Evolutionary conservation across 2,329 filamentous ascomycete genomes (phyloP).

Genomic region (Fusarium robinianum): DNA sequence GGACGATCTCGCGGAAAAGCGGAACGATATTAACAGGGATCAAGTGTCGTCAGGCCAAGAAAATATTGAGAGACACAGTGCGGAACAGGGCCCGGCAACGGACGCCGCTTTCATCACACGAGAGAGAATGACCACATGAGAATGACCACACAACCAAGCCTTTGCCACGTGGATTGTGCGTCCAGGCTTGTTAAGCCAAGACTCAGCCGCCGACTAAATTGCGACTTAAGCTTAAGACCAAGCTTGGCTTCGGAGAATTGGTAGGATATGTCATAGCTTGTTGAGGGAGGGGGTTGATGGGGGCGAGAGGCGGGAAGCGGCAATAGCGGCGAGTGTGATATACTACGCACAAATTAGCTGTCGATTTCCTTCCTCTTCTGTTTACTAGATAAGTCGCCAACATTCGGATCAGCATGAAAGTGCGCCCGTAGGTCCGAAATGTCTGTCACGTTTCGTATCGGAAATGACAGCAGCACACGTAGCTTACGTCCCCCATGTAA

Average conservation of each 20-base stretch:
- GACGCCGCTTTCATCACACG: no score
- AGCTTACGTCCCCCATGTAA: slow-evolving; percentile 14
- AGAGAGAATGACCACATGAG: no score
- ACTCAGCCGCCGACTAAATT: slow-evolving; percentile 1
- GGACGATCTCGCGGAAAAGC: no score
- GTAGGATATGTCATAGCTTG: neutral
- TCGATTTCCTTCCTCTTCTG: no score
- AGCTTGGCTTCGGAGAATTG: slow-evolving; percentile 7
- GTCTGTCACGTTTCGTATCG: neutral
- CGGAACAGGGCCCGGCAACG: no score
- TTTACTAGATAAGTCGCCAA: no score
- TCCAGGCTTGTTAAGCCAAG: slow-evolving; percentile 15
- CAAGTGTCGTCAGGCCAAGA: no score
- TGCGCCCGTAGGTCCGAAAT: slow-evolving; percentile 5
- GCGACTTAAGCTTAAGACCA: slow-evolving; percentile 27
- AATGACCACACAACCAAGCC: neutral
- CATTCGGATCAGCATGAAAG: slow-evolving; percentile 4
- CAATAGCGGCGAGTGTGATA: neutral
- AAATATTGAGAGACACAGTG: no score
- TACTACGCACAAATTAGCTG: no score
- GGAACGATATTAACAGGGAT: no score
- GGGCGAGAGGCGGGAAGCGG: neutral
- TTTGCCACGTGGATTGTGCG: slow-evolving; percentile 22
- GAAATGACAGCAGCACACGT: slow-evolving; percentile 16
- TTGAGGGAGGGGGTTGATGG: slow-evolving; percentile 13